Evolutionary conservation across 2,329 filamentous ascomycete genomes (phyloP).

Genomic region (Pestalotiopsis sp.): DNA sequence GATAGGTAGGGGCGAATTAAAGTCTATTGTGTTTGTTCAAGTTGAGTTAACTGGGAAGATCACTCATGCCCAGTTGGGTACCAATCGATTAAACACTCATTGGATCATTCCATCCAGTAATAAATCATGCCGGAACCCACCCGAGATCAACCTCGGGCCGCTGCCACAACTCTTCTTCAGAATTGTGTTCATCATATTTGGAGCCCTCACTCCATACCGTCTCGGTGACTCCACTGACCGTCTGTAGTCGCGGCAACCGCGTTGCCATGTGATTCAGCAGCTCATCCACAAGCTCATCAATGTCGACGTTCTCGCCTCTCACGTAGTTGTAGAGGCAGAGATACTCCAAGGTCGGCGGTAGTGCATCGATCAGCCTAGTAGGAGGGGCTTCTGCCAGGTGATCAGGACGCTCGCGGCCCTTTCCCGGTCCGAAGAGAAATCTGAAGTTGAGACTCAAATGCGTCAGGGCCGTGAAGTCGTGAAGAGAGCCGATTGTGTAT

Average conservation of each 20-base stretch:
- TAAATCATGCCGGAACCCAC: not conserved
- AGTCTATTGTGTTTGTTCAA: too few species aligned
- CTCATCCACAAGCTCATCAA: constrained; percentile 1
- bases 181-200: not conserved
- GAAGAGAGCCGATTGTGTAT: constrained; percentile 6
- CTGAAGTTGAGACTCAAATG: not conserved
- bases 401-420: not conserved
- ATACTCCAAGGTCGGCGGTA: constrained; percentile 1
- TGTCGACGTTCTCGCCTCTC: not conserved
- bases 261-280: not conserved
- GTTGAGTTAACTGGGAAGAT: too few species aligned
- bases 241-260: not conserved
- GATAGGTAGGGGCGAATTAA: too few species aligned
- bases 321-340: constrained; percentile 8
- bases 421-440: not conserved
- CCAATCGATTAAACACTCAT: too few species aligned
- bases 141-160: not conserved
- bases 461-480: constrained; percentile 1
- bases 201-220: not conserved
- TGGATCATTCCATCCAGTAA: not conserved
- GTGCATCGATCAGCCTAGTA: not conserved
- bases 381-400: not conserved
- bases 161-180: not conserved
- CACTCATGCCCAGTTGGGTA: too few species aligned
- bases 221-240: not conserved